Evolutionary conservation across 2,329 filamentous ascomycete species (phyloP), one percentile per base, ranked within the genome.

Genomic region (Trichoderma sp.): DNA sequence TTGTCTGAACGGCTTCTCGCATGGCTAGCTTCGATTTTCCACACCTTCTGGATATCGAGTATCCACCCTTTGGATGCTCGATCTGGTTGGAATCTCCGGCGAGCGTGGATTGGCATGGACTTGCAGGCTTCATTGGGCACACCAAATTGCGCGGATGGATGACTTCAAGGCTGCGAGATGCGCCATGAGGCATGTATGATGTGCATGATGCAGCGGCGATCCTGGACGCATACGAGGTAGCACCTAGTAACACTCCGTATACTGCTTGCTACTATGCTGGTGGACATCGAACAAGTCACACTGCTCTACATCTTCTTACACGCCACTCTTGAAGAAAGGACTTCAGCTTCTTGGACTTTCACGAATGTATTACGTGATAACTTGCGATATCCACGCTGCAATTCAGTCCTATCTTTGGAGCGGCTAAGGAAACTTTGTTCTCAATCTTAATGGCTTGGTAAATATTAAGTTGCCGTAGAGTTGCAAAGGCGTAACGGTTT

Each of bases 1-100:
- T 26, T 26, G 13, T 59, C 30, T 55, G 28, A 30, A 46, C 30
- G 30, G 37, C 54, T 49, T 59, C 39, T 59, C 21, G 16, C 64
- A 59, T 59, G 21, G 32, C 34, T 66, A 51, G 64, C 39, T 51
- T 21, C 39, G 54, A 59, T 59, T 21, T 39, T 32, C 60, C 60
- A 49, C 30, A 30, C 46, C 30, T 52, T 52, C 49, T 26, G 21
- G 60, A 64, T 39, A 52, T 37, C 4, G 16, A 4, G 26, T 26
- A 26, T 26, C 26, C n/a, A n/a, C n/a, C n/a, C n/a, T n/a, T n/a
- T 64, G 16, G 14, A 30, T 30, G 21, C 26, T 13, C 26, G 16
- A 4, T 7, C 28, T 30, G 28, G 18, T 5, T 21, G 26, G 32
- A 14, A 6, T 39, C 58, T 46, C 26, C 28, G 18, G 37, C 13